These are phyloP conservation scores for Apiospora koreana DNA, from an alignment of 2,329 filamentous ascomycete species.

Conservation along the genomic window DNA sequence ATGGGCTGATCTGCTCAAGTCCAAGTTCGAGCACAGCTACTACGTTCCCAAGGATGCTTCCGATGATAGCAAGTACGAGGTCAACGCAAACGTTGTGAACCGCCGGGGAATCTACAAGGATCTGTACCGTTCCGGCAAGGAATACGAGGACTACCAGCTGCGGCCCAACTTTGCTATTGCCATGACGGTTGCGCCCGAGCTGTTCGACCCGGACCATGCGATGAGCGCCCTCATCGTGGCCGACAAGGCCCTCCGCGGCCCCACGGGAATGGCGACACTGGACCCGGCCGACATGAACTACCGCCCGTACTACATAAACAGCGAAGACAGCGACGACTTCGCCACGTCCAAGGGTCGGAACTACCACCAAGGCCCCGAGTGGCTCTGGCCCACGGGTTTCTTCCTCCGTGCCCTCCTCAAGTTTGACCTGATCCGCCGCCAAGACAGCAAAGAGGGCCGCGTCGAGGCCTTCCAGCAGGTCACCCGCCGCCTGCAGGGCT, in stretches of 20 bases:
- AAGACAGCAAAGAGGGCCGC: conserved; percentile 57
- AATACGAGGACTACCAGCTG: conserved; percentile 97
- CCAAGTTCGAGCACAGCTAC: conserved; percentile 90
- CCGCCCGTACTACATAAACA: conserved; percentile 91
- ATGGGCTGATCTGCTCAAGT: conserved; percentile 80
- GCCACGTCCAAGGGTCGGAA: conserved; percentile 92
- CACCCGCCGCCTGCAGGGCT: conserved; percentile 77
- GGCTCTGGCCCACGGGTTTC: conserved; percentile 96
- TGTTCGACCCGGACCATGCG: conserved; percentile 80
- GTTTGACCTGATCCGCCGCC: conserved; percentile 79
- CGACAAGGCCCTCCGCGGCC: conserved; percentile 78
- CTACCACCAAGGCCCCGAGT: conserved; percentile 97
- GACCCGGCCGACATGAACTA: conserved; percentile 94
- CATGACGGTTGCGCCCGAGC: conserved; percentile 88
- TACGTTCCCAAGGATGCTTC: conserved; percentile 72
- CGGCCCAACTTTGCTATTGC: conserved; percentile 93
- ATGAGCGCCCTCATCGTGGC: conserved; percentile 77
- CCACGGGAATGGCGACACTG: conserved; percentile 92
- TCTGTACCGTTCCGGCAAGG: conserved; percentile 88
- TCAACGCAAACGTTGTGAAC: conserved; percentile 79
- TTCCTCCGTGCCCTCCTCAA: conserved; percentile 89
- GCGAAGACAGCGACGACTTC: conserved; percentile 89
- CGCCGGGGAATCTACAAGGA: conserved; percentile 98
- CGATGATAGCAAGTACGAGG: conserved; percentile 76
- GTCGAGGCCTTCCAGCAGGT: conserved; percentile 95